Evolutionary conservation across 257 asterid species (phyloP), one percentile per base, ranked within the genome.

Genomic region (Jaltomata sinuosa): DNA sequence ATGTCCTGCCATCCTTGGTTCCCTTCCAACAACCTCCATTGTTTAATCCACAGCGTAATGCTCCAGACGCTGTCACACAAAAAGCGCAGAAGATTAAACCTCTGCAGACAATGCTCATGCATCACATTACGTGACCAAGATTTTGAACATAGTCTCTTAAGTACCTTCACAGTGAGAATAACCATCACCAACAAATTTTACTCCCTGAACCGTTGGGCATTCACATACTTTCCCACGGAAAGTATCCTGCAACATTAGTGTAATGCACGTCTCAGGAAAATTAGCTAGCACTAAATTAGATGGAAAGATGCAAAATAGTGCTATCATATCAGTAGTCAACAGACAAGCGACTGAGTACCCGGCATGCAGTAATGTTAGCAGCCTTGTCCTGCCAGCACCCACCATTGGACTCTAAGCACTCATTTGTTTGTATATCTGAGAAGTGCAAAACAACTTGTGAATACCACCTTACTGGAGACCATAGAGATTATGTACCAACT

Each of bases 381-480:
- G 91, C 84, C 84, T 85, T 91, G 85, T 97, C 98, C 83, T 95
- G 93, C 99, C 99, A 97, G 91, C 98, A 97, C 72, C 99, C 99
- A 4, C 99, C 99, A 83, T 97, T 95, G 91, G 94, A 91, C 83
- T 87, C 90, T 78, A 93, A 82, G 84, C 99, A 97, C 87, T 97
- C 98, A 55, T 95, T 95, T 86, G 99, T 97, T 89, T 97, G 93
- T 87, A 97, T 87, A 83, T 91, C 99, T 97, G 92, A 65, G 78
- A 80, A 85, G 22, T 82, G 61, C 49, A 82, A 57, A 67, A 76
- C n/a, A 82, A 65, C 65, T 81, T 84, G 47, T 85, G 78, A 72
- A 27, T 40, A 27, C 64, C 34, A 38, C 7, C 67, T 55, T 32
- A 62, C 45, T 2, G 21, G 78, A 81, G 45, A 62, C 25, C 84